Evolutionary conservation across 768 basidiomycete species (phyloP), one percentile per base, ranked within the genome.

Genomic region (Pisolithus tinctorius): DNA sequence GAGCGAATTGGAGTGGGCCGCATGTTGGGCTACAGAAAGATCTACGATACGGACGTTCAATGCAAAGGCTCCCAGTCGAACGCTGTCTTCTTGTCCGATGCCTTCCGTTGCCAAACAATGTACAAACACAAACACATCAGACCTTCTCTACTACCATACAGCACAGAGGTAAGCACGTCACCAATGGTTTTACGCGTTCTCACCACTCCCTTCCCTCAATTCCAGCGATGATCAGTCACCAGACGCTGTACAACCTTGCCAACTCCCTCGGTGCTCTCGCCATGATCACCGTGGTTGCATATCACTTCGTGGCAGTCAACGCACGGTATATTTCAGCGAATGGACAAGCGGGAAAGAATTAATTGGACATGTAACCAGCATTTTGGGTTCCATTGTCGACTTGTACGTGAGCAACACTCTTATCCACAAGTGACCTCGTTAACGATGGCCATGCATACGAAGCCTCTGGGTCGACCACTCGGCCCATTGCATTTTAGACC

Each of bases 261-360:
- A 93, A 92, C 69, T 73, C 81, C 27, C 82, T 94, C 16, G 93
- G 93, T 36, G 74, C 84, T 36, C 73, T 89, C 48, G 88, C 94
- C 27, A 92, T 97, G 85, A 61, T 91, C 58, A 83, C 88, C 5
- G 86, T 93, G 50, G 84, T 97, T 49, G 79, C 82, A 44, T 96
- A 94, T 69, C 94, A 97, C 71, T 81, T 95, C 60, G 73, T 97
- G 47, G 85, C 89, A 31, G 90, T 95, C 54, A 94, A 94, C 60
- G 81, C 82, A 38, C 77, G 77, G 20, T 61, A 74, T 54, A 55
- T 77, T 63, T 63, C 65, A 67, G 53, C 55, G 54, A 55, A 62
- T 44, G 49, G 59, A 43, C n/a, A 64, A 60, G 11, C 2, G 54
- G 56, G 57, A 39, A 55, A 54, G 50, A n/a, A 41, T 34, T 39